Conservation (phyloP, 768 basidiomycete species). For the Boletus bicolor region DNA sequence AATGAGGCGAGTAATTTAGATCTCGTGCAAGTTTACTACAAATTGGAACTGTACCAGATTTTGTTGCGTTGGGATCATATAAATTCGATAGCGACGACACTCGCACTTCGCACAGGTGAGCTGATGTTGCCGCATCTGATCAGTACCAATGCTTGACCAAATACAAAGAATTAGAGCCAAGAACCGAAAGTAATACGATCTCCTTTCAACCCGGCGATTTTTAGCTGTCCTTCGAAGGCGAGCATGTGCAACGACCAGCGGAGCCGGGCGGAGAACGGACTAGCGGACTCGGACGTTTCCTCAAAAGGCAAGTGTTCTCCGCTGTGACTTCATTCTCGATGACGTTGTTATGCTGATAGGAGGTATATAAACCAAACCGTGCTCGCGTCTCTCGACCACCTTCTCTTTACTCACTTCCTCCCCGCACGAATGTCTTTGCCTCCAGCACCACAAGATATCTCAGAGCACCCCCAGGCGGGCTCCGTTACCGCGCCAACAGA, state of each 20-base stretch:
- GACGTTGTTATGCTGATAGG: conserved; percentile 17
- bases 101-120: no score
- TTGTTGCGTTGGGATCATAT: background rate
- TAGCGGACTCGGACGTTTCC: conserved; percentile 3
- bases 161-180: no score
- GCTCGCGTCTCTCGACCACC: background rate
- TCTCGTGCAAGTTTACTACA: background rate
- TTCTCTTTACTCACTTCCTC: background rate
- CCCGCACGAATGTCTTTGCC: conserved; percentile 59
- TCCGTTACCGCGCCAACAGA: conserved; percentile 69
- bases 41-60: background rate
- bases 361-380: conserved; percentile 6
- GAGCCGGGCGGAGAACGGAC: background rate
- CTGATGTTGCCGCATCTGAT: no score
- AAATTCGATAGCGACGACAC: no score
- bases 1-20: background rate
- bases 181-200: no score
- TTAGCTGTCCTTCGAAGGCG: background rate
- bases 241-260: background rate
- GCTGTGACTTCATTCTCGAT: conserved; percentile 1
- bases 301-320: conserved; percentile 1
- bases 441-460: conserved; percentile 57
- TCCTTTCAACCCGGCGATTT: background rate
- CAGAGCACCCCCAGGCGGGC: conserved; percentile 50
- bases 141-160: no score